These are phyloP conservation scores for Sugiyamaella paludigena DNA, from an alignment of 1,139 yeast genomes.

Conservation along the genomic window DNA sequence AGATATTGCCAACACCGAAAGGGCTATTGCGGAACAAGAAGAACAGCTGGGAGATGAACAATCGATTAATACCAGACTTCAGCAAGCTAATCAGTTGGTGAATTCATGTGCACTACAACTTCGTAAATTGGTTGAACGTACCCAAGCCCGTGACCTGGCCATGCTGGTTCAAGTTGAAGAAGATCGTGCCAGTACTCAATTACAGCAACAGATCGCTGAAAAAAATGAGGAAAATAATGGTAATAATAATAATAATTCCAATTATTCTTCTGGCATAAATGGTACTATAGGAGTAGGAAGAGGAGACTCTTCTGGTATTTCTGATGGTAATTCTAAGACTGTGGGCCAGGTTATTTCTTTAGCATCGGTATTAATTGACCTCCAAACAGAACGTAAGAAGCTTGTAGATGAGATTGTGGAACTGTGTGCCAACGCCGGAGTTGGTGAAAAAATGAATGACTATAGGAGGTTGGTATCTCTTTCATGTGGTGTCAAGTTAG, in stretches of 20 bases:
- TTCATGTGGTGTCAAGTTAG: constrained; percentile 76
- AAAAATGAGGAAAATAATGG: neutral
- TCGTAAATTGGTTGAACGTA: constrained; percentile 48
- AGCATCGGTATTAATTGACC: constrained; percentile 42
- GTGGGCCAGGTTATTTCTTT: constrained; percentile 33
- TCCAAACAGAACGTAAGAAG: constrained; percentile 50
- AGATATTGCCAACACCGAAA: constrained; percentile 40
- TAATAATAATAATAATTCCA: neutral
- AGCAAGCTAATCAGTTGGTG: constrained; percentile 33
- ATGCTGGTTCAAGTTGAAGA: constrained; percentile 48
- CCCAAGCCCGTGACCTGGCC: constrained; percentile 56
- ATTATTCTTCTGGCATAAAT: neutral
- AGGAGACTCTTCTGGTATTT: neutral
- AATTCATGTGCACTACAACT: constrained; percentile 39
- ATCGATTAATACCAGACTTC: constrained; percentile 28
- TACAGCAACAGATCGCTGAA: constrained; percentile 22
- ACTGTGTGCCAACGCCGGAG: constrained; percentile 46
- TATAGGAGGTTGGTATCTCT: constrained; percentile 78
- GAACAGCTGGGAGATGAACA: constrained; percentile 35
- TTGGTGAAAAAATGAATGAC: constrained; percentile 65
- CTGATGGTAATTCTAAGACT: constrained; percentile 16
- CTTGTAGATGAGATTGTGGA: constrained; percentile 47
- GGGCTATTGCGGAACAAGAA: constrained; percentile 34
- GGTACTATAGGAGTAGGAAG: too few relatives aligned
- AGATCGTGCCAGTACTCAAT: constrained; percentile 37